Percentiles rank a stretch among this genome's conserved stretches.
phyloP scores from a whole-genome alignment of 1,284 basidiomycete species.

The Somion occarium region DNA sequence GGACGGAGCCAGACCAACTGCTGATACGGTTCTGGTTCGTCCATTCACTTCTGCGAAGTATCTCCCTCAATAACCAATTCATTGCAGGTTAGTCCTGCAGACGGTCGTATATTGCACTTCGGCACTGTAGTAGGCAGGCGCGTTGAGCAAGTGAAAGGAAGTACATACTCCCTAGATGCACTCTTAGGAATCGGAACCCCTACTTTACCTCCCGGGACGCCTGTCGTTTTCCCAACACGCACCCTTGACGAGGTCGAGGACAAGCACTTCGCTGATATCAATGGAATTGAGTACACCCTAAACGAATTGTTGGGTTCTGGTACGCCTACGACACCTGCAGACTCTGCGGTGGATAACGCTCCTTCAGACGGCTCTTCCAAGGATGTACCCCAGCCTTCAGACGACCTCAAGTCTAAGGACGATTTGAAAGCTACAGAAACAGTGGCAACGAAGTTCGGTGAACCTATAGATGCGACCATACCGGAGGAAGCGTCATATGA shows the following conservation, averaged over 20 bases:
- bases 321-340: slow-evolving; percentile 29
- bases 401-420: neutral
- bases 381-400: neutral
- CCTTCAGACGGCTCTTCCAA: slow-evolving; percentile 14
- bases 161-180: slow-evolving; percentile 94
- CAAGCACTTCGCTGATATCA: slow-evolving; percentile 91
- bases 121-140: slow-evolving; percentile 79
- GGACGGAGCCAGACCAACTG: slow-evolving; percentile 78
- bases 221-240: slow-evolving; percentile 39
- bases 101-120: slow-evolving; percentile 91
- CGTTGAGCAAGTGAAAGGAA: slow-evolving; percentile 97
- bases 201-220: slow-evolving; percentile 33
- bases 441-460: slow-evolving; percentile 49
- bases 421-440: slow-evolving; percentile 6
- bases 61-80: neutral
- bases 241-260: slow-evolving; percentile 68
- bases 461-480: slow-evolving; percentile 63
- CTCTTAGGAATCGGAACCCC: slow-evolving; percentile 72
- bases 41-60: neutral
- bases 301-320: slow-evolving; percentile 70
- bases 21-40: slow-evolving; percentile 66
- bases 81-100: slow-evolving; percentile 82
- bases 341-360: slow-evolving; percentile 25
- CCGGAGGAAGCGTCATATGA: slow-evolving; percentile 45
- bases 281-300: slow-evolving; percentile 94